Evolutionary conservation across 169 alveolate genomes (phyloP), one percentile per base, ranked within the genome.

Genomic region (Plasmodium reichenowi): DNA sequence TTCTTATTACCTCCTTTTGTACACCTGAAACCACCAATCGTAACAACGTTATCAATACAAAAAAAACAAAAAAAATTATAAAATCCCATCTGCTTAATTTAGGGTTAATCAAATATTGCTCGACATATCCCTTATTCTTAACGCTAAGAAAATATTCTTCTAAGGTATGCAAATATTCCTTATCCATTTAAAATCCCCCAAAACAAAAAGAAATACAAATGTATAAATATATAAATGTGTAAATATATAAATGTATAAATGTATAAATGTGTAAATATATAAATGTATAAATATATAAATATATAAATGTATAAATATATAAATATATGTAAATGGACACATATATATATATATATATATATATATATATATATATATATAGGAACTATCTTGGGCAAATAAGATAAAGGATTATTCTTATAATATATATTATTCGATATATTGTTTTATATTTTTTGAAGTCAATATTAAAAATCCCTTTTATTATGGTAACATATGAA

Each of bases 131-230:
- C 9, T 22, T 58, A 26, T 71, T 71, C 45, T 58, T 43, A 20
- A 9, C 15, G 63, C 72, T 70, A 24, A n/a, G 43, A 52, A 60
- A 59, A 58, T 71, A 85, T 66, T 85, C 87, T 22, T 85, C 87
- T 38, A 85, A 50, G 4, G 92, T 85, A 20, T 85, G 92, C 62
- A 85, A 26, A 43, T 85, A 80, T 2, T 67, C 45, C n/a, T 2
- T 59, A 13, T n/a, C 47, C 90, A 80, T 80, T 71, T 67, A 24
- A 54, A 3, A 3, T 29, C 4, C 4, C 38, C 38, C 1, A 54
- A 54, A 54, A 50, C 5, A 50, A 50, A 54, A 54, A 54, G 3
- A 4, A 54, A 54, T 13, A 9, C 22, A 20, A 20, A 20, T 20
- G 22, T 20, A 20, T 20, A 20, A 20, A 20, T 20, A 20, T 20